Evolutionary conservation across 176 grass and related monocot species (phyloP), one percentile per base, ranked within the genome.

Genomic region (Chrysopogon serrulatus): DNA sequence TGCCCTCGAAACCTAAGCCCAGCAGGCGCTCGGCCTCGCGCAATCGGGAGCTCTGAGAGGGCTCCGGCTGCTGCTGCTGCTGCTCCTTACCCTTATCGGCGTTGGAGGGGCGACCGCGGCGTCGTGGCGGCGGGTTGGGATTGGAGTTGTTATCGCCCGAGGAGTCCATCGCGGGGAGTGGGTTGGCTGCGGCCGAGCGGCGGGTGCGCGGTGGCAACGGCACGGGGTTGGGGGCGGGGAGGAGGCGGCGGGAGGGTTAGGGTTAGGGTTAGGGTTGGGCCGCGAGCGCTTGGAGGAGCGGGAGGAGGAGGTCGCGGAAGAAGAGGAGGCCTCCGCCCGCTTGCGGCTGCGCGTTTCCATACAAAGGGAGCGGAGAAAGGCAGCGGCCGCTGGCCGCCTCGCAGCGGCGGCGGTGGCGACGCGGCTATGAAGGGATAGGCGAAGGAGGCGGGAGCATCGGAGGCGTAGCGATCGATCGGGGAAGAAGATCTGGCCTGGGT

Each of bases 261-360:
- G 87, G 40, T 48, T 85, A 74, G 79, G 87, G 83, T 86, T 89
- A 84, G 80, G 84, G 73, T 80, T 87, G 70, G 71, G 73, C 21
- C 79, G 90, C 41, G 81, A 59, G 49, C 81, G 87, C 82, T 85
- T 80, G 78, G 78, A 76, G 57, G 71, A 68, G 82, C 74, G 77
- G 74, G 85, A 76, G 3, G 94, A 83, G 18, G 87, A 65, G 61
- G 61, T 66, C 74, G 84, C 85, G 87, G 74, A 90, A 94, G 94
- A 97, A 93, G 89, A 92, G 79, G 94, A 94, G 84, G 94, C 91
- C 92, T 92, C 91, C 94, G 94, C 94, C 89, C 94, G 89, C 91
- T 97, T 97, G 89, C 94, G 87, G 89, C 94, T 97, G 71, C 94
- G 91, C 84, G 94, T 97, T 97, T 97, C 94, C 94, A 97, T 97